A percentile compares a stretch with the other conserved stretches of the same genome.
Conservation (phyloP, 164 flowering plant genomes). For the Vitis rupestris region DNA sequence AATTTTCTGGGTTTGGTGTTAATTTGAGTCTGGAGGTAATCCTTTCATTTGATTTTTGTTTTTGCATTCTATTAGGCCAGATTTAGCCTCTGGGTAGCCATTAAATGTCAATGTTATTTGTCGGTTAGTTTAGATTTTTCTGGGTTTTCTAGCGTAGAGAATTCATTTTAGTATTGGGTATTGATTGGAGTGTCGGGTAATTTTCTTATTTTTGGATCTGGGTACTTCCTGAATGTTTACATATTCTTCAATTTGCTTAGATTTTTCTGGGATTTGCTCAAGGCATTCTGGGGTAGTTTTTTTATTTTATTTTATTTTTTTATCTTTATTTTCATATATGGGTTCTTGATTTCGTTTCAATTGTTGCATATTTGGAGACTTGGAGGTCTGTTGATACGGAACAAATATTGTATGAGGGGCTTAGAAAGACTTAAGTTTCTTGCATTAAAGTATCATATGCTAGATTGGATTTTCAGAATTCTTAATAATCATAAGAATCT, state of each 20-base stretch:
- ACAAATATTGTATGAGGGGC: too few species aligned
- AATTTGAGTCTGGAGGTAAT: constrained; percentile 4
- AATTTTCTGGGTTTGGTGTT: constrained; percentile 6
- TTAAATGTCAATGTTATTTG: background rate
- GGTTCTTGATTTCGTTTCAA: constrained; percentile 2
- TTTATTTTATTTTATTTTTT: background rate
- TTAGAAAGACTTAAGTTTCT: too few species aligned
- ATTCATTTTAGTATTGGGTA: background rate
- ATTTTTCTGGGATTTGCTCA: background rate
- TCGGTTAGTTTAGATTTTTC: background rate
- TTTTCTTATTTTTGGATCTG: too few species aligned
- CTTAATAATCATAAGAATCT: too few species aligned
- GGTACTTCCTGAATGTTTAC: too few species aligned
- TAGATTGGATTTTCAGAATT: background rate
- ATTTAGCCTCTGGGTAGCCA: constrained; percentile 7
- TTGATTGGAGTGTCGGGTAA: too few species aligned
- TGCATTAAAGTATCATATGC: background rate
- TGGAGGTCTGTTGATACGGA: background rate
- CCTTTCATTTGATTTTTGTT: background rate
- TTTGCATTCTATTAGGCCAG: background rate
- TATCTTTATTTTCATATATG: background rate
- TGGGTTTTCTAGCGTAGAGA: background rate
- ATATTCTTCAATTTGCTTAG: background rate
- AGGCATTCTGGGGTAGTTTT: background rate
- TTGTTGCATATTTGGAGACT: background rate